A percentile compares a stretch with the other conserved stretches of the same genome.
phyloP scores from a whole-genome alignment of 495 filamentous ascomycete species.

The Aspergillus homomorphus region DNA sequence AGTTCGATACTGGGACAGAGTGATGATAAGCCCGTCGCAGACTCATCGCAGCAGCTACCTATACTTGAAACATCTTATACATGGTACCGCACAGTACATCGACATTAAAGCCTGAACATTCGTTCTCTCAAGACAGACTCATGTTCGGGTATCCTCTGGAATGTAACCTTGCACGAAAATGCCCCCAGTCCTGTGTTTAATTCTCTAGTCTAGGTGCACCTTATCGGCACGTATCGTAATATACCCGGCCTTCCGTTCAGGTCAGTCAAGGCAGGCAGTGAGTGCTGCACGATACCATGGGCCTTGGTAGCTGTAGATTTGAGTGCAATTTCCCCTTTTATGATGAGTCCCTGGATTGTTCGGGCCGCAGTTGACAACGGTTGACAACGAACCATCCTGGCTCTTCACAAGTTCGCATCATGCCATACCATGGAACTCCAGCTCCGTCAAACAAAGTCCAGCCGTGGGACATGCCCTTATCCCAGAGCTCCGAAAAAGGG shows the following conservation, averaged over 20 bases:
- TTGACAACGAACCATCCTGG: neutral
- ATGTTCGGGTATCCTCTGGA: neutral
- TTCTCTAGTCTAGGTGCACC: neutral
- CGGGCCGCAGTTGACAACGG: neutral
- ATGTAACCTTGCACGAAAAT: neutral
- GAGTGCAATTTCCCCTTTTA: too few relatives aligned
- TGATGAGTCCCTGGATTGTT: neutral
- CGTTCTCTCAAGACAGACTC: too few relatives aligned
- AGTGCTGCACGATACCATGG: neutral
- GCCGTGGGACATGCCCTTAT: too few relatives aligned
- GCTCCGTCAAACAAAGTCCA: too few relatives aligned
- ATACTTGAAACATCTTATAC: neutral
- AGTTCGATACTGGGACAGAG: neutral
- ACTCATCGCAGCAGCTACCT: neutral
- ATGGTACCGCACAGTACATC: too few relatives aligned
- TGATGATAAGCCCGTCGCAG: neutral
- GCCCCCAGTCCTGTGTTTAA: neutral
- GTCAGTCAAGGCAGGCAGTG: neutral
- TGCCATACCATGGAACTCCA: neutral
- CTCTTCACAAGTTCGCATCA: neutral
- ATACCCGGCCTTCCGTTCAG: too few relatives aligned
- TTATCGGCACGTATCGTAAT: neutral
- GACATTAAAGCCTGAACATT: neutral
- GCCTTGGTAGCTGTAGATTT: too few relatives aligned
- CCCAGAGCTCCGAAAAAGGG: too few relatives aligned